Conservation (phyloP, 1,284 basidiomycete genomes). For the Taiwanofungus camphoratus region DNA sequence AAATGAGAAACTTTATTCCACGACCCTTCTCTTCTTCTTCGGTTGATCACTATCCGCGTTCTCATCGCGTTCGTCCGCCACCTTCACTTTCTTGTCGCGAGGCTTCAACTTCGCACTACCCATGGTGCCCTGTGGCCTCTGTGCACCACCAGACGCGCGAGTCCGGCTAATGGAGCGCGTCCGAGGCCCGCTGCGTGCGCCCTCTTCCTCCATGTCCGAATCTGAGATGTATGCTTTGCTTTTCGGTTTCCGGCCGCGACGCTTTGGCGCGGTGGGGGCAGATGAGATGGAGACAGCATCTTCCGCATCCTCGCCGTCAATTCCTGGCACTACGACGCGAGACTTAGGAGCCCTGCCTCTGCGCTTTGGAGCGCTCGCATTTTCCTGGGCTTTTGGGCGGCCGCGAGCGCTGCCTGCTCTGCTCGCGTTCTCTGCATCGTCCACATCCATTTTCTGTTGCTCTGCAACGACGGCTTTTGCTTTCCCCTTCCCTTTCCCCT, state of each 20-base stretch:
- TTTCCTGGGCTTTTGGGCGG: slow-evolving; percentile 10
- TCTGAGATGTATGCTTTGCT: slow-evolving; percentile 20
- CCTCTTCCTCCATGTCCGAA: slow-evolving; percentile 19
- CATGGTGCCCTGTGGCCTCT: slow-evolving; percentile 4
- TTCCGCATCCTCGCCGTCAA: slow-evolving; percentile 17
- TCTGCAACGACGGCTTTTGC: slow-evolving; percentile 14
- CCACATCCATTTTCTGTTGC: slow-evolving; percentile 26
- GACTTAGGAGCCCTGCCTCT: slow-evolving; percentile 16
- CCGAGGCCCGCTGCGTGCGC: slow-evolving; percentile 14
- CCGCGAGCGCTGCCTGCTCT: slow-evolving; percentile 17
- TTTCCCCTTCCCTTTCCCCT: slow-evolving; percentile 15
- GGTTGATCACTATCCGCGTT: slow-evolving; percentile 19
- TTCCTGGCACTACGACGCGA: slow-evolving; percentile 12
- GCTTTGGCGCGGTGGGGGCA: slow-evolving; percentile 16
- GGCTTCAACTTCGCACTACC: slow-evolving; percentile 13
- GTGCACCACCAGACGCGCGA: slow-evolving; percentile 3
- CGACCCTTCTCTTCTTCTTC: slow-evolving; percentile 21
- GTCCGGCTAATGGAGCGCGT: slow-evolving; percentile 21
- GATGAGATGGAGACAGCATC: slow-evolving; percentile 15
- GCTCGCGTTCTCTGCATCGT: slow-evolving; percentile 19
- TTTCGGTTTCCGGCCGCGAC: slow-evolving; percentile 23
- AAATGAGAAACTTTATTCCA: too few species aligned
- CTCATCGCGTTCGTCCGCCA: slow-evolving; percentile 8
- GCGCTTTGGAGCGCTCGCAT: slow-evolving; percentile 16
- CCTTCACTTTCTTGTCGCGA: slow-evolving; percentile 15